Conservation (phyloP, 495 filamentous ascomycete species). For the Penicillium atrosanguineum region DNA sequence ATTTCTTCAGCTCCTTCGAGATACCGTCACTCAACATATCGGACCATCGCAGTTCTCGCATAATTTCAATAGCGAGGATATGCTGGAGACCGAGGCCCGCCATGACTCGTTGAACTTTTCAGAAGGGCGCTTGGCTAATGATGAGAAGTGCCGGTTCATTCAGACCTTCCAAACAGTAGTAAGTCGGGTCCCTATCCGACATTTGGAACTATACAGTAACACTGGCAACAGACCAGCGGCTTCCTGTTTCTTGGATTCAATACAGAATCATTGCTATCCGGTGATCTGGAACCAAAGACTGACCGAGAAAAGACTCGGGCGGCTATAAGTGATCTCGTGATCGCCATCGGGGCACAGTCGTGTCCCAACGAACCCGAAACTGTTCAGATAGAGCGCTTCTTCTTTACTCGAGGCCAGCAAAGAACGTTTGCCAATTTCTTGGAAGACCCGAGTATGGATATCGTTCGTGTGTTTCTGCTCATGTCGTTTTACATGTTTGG, state of each 20-base stretch:
- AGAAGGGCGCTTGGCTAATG: slow-evolving; percentile 18
- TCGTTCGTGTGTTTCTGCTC: slow-evolving; percentile 39
- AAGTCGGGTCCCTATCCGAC: slow-evolving; percentile 12
- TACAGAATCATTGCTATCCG: slow-evolving; percentile 3
- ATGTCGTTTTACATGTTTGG: slow-evolving; percentile 51
- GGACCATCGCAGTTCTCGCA: slow-evolving; percentile 44
- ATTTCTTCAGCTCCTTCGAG: slow-evolving; percentile 41
- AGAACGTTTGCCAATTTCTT: slow-evolving; percentile 37
- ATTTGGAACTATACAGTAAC: slow-evolving; percentile 1
- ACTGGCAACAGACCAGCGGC: slow-evolving; percentile 28
- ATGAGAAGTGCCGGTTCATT: slow-evolving; percentile 27
- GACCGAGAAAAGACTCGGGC: slow-evolving; percentile 23
- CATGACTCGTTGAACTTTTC: slow-evolving; percentile 27
- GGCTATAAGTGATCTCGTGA: slow-evolving; percentile 36
- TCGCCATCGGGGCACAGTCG: slow-evolving; percentile 45
- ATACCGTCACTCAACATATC: slow-evolving; percentile 41
- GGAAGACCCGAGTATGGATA: slow-evolving; percentile 41
- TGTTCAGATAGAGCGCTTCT: slow-evolving; percentile 28
- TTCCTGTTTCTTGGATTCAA: slow-evolving; percentile 27
- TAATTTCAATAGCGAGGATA: slow-evolving; percentile 38
- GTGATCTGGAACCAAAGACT: slow-evolving; percentile 12
- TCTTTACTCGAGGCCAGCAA: slow-evolving; percentile 39
- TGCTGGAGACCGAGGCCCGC: slow-evolving; percentile 40
- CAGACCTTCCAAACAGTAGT: slow-evolving; percentile 31
- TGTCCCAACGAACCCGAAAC: slow-evolving; percentile 20